phyloP scores from a whole-genome alignment of 2,329 filamentous ascomycete genomes.

The Shiraia sp. region DNA sequence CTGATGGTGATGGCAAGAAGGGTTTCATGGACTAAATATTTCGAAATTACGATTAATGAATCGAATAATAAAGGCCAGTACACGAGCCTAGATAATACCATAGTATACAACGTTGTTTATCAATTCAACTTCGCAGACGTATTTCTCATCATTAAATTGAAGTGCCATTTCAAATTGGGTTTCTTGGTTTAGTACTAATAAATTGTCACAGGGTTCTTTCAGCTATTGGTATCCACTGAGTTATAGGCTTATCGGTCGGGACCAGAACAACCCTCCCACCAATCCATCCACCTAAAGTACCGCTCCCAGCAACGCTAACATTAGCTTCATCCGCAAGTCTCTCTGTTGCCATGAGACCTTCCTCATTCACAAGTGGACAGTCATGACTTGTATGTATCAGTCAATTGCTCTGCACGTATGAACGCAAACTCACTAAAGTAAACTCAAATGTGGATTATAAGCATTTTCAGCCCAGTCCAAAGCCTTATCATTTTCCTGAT shows the following conservation, averaged over 20 bases:
- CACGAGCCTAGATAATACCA: too few species aligned
- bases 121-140: too few species aligned
- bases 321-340: slow-evolving; percentile 25
- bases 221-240: slow-evolving; percentile 44
- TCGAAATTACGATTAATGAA: background rate
- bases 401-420: background rate
- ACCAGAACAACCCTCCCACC: slow-evolving; percentile 48
- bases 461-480: slow-evolving; percentile 35
- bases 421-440: slow-evolving; percentile 46
- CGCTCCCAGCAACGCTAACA: slow-evolving; percentile 24
- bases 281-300: slow-evolving; percentile 33
- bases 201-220: slow-evolving; percentile 26
- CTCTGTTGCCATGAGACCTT: slow-evolving; percentile 25
- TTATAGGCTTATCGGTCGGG: slow-evolving; percentile 42
- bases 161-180: too few species aligned
- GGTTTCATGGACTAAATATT: slow-evolving; percentile 55
- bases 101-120: too few species aligned
- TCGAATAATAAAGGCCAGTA: too few species aligned
- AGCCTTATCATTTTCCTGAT: slow-evolving; percentile 24
- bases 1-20: slow-evolving; percentile 58
- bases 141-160: too few species aligned
- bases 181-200: too few species aligned
- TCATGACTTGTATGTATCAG: slow-evolving; percentile 25
- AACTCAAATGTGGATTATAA: slow-evolving; percentile 47
- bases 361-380: slow-evolving; percentile 23